Evolutionary conservation across 2,329 filamentous ascomycete genomes (phyloP).

Genomic region (Huntiella abstrusa): DNA sequence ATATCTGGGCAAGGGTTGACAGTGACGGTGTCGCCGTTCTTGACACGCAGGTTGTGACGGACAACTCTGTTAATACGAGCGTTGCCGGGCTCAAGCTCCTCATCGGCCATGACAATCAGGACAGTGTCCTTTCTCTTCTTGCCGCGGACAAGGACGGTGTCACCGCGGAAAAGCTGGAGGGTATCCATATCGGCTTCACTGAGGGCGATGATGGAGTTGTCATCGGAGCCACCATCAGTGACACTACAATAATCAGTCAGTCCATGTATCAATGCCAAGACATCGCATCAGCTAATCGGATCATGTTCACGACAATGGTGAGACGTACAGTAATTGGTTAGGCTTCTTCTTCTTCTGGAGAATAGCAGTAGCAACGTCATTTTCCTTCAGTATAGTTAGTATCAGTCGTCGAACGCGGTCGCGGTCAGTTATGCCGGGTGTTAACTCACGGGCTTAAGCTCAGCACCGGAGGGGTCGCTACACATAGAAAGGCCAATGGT

Average conservation of each 20-base stretch:
- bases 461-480: conserved; percentile 77
- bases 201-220: conserved; percentile 97
- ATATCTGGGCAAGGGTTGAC: conserved; percentile 97
- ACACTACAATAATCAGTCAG: conserved; percentile 39
- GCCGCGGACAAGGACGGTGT: conserved; percentile 93
- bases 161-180: conserved; percentile 93
- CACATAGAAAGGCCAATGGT: conserved; percentile 16
- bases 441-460: conserved; percentile 56
- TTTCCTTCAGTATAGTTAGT: conserved; percentile 34
- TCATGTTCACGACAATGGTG: conserved; percentile 2
- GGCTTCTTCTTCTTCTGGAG: conserved; percentile 99
- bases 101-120: conserved; percentile 89
- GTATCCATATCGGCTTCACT: conserved; percentile 99
- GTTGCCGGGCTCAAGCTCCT: conserved; percentile 93
- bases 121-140: conserved; percentile 99
- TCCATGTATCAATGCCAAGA: not conserved
- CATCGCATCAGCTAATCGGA: not conserved
- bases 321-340: conserved; percentile 80
- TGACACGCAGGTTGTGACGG: conserved; percentile 92
- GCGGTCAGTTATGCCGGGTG: not conserved
- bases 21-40: conserved; percentile 95
- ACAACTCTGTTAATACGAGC: conserved; percentile 97
- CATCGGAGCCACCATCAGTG: conserved; percentile 95
- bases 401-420: conserved; percentile 3
- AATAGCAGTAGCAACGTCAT: conserved; percentile 88